phyloP scores from a whole-genome alignment of 2,329 filamentous ascomycete genomes.

The Cladosporium velox region DNA sequence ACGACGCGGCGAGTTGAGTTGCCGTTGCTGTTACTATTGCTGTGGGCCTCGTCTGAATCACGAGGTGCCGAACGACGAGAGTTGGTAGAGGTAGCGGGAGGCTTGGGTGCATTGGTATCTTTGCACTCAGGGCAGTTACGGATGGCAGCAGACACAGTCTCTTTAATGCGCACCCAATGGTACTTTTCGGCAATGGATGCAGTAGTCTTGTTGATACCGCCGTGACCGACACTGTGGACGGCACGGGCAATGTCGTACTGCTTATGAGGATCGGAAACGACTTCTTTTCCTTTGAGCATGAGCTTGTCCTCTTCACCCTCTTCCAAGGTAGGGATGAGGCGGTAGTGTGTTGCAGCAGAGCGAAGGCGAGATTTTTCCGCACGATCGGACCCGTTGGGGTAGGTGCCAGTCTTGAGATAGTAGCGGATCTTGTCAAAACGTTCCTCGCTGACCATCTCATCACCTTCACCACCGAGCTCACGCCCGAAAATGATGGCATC shows the following conservation, averaged over 20 bases:
- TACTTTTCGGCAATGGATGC: constrained; percentile 90
- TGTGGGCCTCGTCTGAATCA: constrained; percentile 7
- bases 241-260: constrained; percentile 87
- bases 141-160: constrained; percentile 93
- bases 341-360: constrained; percentile 93
- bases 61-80: constrained; percentile 12
- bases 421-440: constrained; percentile 98
- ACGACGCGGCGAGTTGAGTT: constrained; percentile 16
- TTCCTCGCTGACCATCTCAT: constrained; percentile 88
- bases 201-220: constrained; percentile 97
- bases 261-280: constrained; percentile 82
- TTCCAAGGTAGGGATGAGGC: constrained; percentile 61
- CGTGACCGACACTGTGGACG: constrained; percentile 75
- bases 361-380: constrained; percentile 93
- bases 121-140: constrained; percentile 89
- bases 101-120: constrained; percentile 61
- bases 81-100: neutral
- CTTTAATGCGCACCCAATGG: constrained; percentile 98
- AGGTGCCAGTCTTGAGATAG: constrained; percentile 92
- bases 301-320: constrained; percentile 67
- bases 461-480: constrained; percentile 62
- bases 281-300: constrained; percentile 97
- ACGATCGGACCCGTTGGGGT: constrained; percentile 88
- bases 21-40: constrained; percentile 13
- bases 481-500: constrained; percentile 63